Conservation (phyloP, 371 early-diverging fungal genomes). For the Apophysomyces trapeziformis region DNA sequence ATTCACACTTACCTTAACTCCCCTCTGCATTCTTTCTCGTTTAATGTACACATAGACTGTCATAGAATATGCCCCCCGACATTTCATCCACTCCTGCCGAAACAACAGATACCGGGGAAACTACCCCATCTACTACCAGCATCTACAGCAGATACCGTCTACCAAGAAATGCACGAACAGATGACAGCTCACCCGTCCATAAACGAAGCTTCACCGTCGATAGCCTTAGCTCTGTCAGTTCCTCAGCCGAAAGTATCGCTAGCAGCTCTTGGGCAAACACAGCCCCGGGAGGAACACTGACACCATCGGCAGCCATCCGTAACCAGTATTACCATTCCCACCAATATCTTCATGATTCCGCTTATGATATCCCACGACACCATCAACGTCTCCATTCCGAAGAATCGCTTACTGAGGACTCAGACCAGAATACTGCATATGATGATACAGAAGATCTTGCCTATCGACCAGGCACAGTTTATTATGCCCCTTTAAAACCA, state of each 20-base stretch:
- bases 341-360: constrained; percentile 2
- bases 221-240: neutral
- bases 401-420: constrained; percentile 1
- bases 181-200: neutral
- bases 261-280: constrained; percentile 5
- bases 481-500: constrained; percentile 30
- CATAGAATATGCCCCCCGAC: constrained; percentile 4
- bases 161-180: constrained; percentile 6
- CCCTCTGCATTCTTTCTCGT: constrained; percentile 9
- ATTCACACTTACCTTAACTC: neutral
- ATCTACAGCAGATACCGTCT: constrained; percentile 7
- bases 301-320: constrained; percentile 48
- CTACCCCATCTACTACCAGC: constrained; percentile 6
- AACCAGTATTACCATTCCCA: constrained; percentile 43
- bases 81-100: neutral
- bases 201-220: constrained; percentile 3
- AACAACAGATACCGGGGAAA: constrained; percentile 4
- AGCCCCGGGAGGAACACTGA: constrained; percentile 18
- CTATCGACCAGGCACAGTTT: constrained; percentile 23
- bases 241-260: constrained; percentile 1
- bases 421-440: constrained; percentile 12
- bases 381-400: constrained; percentile 4
- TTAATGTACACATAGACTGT: constrained; percentile 10
- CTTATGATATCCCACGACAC: neutral
- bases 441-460: constrained; percentile 23